Evolutionary conservation across 148 eudicot genomes (phyloP), one percentile per base, ranked within the genome.

Genomic region (Vaccinium corymbosum): DNA sequence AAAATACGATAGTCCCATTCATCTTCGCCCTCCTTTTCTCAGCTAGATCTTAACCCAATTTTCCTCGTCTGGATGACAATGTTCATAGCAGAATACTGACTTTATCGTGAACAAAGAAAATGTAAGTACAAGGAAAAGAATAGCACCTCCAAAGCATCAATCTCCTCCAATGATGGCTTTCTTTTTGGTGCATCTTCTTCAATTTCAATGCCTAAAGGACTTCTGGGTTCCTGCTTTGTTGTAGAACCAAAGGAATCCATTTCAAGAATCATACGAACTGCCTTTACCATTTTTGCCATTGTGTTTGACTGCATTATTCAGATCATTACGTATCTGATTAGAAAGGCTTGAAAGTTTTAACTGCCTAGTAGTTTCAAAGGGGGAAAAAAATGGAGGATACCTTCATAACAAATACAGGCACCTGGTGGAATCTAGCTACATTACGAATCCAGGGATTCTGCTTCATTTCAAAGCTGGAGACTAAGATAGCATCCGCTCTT

Each of bases 221-320:
- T 85, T 86, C 85, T 86, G 22, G 86, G 81, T 72, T 89, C 85
- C 80, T 87, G 84, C 83, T 90, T 95, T 42, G 87, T 83, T 72
- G 49, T 68, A 19, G 89, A 59, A 79, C 87, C 87, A 86, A 88
- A 85, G 16, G 93, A 83, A 85, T 91, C 94, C 87, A 88, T 89
- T 38, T 88, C 96, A 82, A 97, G 93, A 86, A 97, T 97, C 95
- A 91, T 92, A n/a, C 92, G 98, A 68, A 97, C 86, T 70, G 99
- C 99, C 90, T 97, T 97, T 3, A 94, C 97, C 95, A 97, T 94
- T 88, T 95, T 97, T 70, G 98, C 97, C 98, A 97, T 93, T 71
- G 98, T 93, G 86, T 90, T 94, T 70, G 97, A 95, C 98, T 97
- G 91, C 87, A 92, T 4, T 74, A 75, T 75, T 80, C 56, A 56